phyloP scores from a whole-genome alignment of 1,139 yeast species.

The Sugiyamaella sp. region DNA sequence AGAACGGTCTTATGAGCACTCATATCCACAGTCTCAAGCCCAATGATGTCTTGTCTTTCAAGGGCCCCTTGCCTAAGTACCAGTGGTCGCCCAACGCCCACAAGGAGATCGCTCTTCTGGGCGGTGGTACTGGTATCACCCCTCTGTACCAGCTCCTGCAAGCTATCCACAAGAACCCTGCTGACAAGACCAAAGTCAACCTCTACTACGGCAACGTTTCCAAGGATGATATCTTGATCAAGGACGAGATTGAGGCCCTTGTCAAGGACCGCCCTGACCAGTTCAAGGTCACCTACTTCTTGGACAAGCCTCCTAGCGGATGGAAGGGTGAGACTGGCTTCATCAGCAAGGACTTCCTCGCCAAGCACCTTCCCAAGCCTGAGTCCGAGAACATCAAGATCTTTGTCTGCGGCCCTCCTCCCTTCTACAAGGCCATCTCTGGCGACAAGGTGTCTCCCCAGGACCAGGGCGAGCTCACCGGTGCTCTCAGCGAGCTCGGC shows the following conservation, averaged over 20 bases:
- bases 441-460: slow-evolving; percentile 84
- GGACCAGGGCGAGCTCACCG: slow-evolving; percentile 94
- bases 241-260: slow-evolving; percentile 69
- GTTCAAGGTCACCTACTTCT: slow-evolving; percentile 74
- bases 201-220: slow-evolving; percentile 80
- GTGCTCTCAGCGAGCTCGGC: slow-evolving; percentile 86
- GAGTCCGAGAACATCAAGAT: slow-evolving; percentile 66
- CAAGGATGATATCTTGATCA: slow-evolving; percentile 75
- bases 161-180: slow-evolving; percentile 57
- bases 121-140: slow-evolving; percentile 97
- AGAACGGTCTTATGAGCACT: slow-evolving; percentile 78
- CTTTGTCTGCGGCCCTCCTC: slow-evolving; percentile 92
- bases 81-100: slow-evolving; percentile 87
- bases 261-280: slow-evolving; percentile 71
- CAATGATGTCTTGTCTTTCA: slow-evolving; percentile 83
- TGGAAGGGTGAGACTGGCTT: slow-evolving; percentile 65
- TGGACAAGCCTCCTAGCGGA: slow-evolving; percentile 61
- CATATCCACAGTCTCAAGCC: slow-evolving; percentile 73
- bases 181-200: slow-evolving; percentile 81
- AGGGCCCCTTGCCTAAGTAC: slow-evolving; percentile 95
- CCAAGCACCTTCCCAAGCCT: slow-evolving; percentile 56
- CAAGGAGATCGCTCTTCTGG: slow-evolving; percentile 77
- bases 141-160: slow-evolving; percentile 84
- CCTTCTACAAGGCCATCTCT: slow-evolving; percentile 75
- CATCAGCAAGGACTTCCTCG: slow-evolving; percentile 70